A percentile compares a stretch with the other conserved stretches of the same genome.
Evolutionary conservation across 1,139 yeast species (phyloP).

Genomic region (Yarrowia galli): DNA sequence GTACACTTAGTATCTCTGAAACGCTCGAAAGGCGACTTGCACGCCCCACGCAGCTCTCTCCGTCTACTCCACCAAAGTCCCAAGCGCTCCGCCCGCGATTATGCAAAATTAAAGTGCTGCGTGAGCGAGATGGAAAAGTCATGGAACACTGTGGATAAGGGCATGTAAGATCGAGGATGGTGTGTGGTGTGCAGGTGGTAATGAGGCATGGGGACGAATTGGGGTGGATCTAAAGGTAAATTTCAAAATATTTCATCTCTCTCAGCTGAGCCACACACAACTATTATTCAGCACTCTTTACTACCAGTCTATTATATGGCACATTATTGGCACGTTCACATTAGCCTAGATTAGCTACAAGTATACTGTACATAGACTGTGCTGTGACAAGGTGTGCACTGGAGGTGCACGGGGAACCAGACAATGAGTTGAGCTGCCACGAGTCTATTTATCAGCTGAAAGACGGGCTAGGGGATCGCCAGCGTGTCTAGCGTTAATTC

Average conservation of each 20-base stretch:
- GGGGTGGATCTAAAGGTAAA: background rate
- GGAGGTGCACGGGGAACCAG: conserved; percentile 15
- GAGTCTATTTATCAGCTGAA: background rate
- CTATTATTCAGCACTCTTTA: background rate
- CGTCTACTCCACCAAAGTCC: conserved; percentile 20
- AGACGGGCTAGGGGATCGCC: background rate
- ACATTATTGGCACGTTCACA: conserved; percentile 7
- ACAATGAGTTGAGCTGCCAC: conserved; percentile 4
- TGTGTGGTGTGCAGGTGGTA: background rate
- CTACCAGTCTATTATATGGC: background rate
- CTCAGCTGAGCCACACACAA: background rate
- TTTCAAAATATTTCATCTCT: no score
- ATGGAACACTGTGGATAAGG: conserved; percentile 15
- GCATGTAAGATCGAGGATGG: background rate
- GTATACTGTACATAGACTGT: conserved; percentile 3
- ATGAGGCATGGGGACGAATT: background rate
- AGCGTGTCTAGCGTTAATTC: background rate
- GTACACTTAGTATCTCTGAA: no score
- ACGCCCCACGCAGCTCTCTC: background rate
- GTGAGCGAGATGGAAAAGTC: conserved; percentile 26
- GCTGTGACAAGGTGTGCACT: conserved; percentile 30
- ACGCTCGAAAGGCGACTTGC: background rate
- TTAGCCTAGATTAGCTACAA: conserved; percentile 6
- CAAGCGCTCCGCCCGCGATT: conserved; percentile 33
- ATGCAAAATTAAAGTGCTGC: conserved; percentile 24